Evolutionary conservation across 2,329 filamentous ascomycete species (phyloP).

Genomic region (Venturia pyrina): DNA sequence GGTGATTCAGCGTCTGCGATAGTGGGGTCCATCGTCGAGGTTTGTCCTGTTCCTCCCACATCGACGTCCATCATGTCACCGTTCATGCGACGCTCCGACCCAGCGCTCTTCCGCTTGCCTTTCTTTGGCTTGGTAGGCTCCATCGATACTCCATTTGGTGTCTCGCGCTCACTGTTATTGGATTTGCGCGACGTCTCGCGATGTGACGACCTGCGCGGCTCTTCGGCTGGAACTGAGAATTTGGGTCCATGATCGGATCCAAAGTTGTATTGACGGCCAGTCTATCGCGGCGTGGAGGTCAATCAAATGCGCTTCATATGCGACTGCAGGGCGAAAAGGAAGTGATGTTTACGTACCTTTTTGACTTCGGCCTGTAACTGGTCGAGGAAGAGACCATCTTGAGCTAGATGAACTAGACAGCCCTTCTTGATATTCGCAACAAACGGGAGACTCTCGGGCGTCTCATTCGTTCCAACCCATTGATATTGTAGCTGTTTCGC

Average conservation of each 20-base stretch:
- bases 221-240: conserved; percentile 28
- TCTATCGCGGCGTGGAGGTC: conserved; percentile 4
- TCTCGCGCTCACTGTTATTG: neutral
- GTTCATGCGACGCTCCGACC: conserved; percentile 26
- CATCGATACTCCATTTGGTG: conserved; percentile 2
- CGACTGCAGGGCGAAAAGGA: neutral
- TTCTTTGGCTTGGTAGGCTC: neutral
- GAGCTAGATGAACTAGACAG: conserved; percentile 51
- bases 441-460: conserved; percentile 52
- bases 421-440: conserved; percentile 48
- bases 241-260: conserved; percentile 29
- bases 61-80: conserved; percentile 40
- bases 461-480: conserved; percentile 41
- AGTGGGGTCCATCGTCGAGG: conserved; percentile 25
- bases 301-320: conserved; percentile 3
- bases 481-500: conserved; percentile 50
- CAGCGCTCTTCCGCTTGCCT: conserved; percentile 22
- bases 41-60: conserved; percentile 20
- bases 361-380: conserved; percentile 28
- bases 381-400: conserved; percentile 49
- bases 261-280: conserved; percentile 25
- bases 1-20: conserved; percentile 28
- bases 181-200: neutral
- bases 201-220: conserved; percentile 9
- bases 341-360: conserved; percentile 19